Evolutionary conservation across 495 filamentous ascomycete genomes (phyloP), one percentile per base, ranked within the genome.

Genomic region (Aspergillus bertholletiae): DNA sequence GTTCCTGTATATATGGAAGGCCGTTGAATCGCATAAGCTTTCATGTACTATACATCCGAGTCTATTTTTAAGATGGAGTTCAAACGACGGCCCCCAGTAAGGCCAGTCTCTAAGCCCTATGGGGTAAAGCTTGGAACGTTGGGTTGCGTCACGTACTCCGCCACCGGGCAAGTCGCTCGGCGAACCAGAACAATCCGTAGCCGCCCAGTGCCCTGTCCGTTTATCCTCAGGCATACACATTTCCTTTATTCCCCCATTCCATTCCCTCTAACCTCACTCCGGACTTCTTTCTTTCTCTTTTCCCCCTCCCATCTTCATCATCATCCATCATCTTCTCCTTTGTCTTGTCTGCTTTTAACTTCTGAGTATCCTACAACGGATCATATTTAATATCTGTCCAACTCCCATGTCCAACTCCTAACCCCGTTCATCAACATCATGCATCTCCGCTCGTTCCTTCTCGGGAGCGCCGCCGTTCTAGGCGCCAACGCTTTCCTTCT

Each of bases 401-500:
- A 17, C 34, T 50, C 26, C 18, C 46, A 54, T 57, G 50, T 44
- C 8, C 53, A n/a, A 35, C 47, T 26, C 15, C 35, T 57, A 57
- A 50, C 30, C 20, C 34, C 32, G 26, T 20, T 48, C 40, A 30
- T 24, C 28, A 22, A 32, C 52, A 69, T 53, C 62, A 80, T 79
- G 77, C 65, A 70, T 49, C 52, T 78, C 37, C 73, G 71, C 47
- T 76, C 73, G 54, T 58, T 74, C 32, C 57, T 76, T 17, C 56
- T 76, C 43, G 72, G 69, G 58, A 71, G 71, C 55, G 65, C 67
- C 27, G 62, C 75, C 46, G 76, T 72, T 32, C 60, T 78, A 34
- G 61, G 68, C 63, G 69, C 74, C 59, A 72, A 68, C 34, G 76
- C 78, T n/a, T 68, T 81, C 55, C 62, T 81, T 46, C 68, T 82